phyloP scores from a whole-genome alignment of 2,329 filamentous ascomycete species.

The Ophiostoma sp. region DNA sequence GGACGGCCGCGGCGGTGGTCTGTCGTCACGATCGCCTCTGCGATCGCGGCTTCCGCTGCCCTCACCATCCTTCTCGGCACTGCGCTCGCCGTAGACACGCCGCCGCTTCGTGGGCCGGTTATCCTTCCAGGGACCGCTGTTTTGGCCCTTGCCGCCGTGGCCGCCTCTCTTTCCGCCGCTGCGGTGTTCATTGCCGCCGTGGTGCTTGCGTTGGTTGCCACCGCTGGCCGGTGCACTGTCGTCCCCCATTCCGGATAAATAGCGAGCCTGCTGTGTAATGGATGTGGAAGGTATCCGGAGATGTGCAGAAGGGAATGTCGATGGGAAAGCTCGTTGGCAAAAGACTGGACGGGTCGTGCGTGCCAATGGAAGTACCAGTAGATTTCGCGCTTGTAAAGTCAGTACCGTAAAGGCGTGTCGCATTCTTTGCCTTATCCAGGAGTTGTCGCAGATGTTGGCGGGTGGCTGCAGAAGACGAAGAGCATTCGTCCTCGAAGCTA shows the following conservation, averaged over 20 bases:
- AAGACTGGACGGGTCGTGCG: neutral
- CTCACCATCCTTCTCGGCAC: conserved; percentile 14
- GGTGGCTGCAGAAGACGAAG: neutral
- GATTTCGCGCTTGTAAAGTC: neutral
- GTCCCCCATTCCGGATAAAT: neutral
- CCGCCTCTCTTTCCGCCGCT: conserved; percentile 14
- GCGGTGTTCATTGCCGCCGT: conserved; percentile 21
- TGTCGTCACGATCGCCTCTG: conserved; percentile 31
- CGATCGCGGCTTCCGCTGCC: conserved; percentile 32
- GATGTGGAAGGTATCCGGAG: neutral
- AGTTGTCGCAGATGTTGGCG: neutral
- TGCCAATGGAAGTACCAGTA: neutral
- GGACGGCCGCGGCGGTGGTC: conserved; percentile 36
- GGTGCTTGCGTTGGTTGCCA: conserved; percentile 15
- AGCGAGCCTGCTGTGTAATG: neutral
- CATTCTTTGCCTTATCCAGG: neutral
- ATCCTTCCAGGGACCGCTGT: conserved; percentile 20
- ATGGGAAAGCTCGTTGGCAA: neutral
- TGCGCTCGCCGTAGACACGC: conserved; percentile 18
- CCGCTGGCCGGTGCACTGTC: neutral
- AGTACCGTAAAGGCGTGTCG: neutral
- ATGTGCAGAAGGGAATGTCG: neutral
- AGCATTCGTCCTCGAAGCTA: neutral
- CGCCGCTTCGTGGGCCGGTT: conserved; percentile 22
- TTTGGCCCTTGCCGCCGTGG: conserved; percentile 12